Evolutionary conservation across 768 basidiomycete species (phyloP).

Genomic region (Cystofilobasidium capitatum): DNA sequence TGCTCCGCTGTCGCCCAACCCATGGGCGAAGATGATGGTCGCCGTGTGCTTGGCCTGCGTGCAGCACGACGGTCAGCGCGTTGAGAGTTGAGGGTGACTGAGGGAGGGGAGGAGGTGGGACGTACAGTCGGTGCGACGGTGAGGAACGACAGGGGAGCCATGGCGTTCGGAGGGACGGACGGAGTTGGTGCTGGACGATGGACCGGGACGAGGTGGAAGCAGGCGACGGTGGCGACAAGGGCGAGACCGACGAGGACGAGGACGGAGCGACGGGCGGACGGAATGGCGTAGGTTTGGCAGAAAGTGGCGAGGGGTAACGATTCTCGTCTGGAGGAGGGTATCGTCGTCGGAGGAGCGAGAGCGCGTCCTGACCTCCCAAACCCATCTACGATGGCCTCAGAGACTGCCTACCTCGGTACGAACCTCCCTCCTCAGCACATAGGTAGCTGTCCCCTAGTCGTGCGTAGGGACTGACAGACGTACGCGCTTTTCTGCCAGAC

Average conservation of each 20-base stretch:
- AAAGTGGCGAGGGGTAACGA: too few species aligned
- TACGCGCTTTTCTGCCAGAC: not conserved
- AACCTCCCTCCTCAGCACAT: not conserved
- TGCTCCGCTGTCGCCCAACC: conserved; percentile 40
- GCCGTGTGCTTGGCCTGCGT: conserved; percentile 66
- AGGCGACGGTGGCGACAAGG: not conserved
- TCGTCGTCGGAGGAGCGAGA: not conserved
- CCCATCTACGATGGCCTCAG: not conserved
- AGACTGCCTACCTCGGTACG: conserved; percentile 17
- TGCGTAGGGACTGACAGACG: not conserved
- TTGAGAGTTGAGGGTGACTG: conserved; percentile 22
- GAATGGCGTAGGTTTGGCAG: not conserved
- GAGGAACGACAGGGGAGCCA: conserved; percentile 18
- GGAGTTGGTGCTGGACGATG: not conserved
- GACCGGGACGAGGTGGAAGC: not conserved
- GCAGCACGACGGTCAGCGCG: not conserved
- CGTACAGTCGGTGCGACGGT: conserved; percentile 3
- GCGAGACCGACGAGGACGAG: not conserved
- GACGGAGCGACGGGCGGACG: not conserved
- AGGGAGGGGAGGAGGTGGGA: too few species aligned
- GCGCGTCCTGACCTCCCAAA: not conserved
- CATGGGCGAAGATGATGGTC: conserved; percentile 83
- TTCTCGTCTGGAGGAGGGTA: not conserved
- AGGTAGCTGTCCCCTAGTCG: not conserved
- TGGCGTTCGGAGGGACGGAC: not conserved